A percentile compares a stretch with the other conserved stretches of the same genome.
phyloP scores from a whole-genome alignment of 2,329 filamentous ascomycete species.

The Lachnellula arida region DNA sequence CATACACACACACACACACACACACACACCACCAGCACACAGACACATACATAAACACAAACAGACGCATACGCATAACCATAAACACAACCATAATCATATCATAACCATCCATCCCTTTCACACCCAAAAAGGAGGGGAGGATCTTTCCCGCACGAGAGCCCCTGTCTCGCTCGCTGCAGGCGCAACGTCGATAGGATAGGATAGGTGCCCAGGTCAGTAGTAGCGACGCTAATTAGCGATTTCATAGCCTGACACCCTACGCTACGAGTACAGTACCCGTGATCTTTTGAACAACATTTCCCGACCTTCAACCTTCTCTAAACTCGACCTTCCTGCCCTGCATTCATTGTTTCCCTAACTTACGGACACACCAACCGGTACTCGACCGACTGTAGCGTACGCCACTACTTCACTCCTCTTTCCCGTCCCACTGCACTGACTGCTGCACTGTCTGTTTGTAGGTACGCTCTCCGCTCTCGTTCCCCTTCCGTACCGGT shows the following conservation, averaged over 20 bases:
- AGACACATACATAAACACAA: background rate
- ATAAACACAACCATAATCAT: background rate
- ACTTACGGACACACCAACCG: no score
- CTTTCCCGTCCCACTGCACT: no score
- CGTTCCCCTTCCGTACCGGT: background rate
- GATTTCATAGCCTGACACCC: constrained; percentile 6
- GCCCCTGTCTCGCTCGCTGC: constrained; percentile 8
- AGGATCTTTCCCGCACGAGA: constrained; percentile 6
- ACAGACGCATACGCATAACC: background rate
- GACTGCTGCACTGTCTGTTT: no score
- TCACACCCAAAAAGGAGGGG: background rate
- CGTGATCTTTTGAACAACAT: background rate
- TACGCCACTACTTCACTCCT: no score
- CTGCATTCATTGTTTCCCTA: no score
- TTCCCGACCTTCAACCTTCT: background rate
- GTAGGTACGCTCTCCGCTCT: no score
- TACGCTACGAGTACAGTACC: background rate
- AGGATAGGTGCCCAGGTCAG: no score
- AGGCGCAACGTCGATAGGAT: constrained; percentile 17
- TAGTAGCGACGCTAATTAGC: constrained; percentile 16
- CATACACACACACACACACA: no score
- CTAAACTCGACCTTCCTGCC: background rate
- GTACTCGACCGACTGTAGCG: no score
- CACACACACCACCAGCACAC: no score
- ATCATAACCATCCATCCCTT: background rate